Base-by-base conservation (phyloP, 2,329 filamentous ascomycete species). In the Fusarium continuum region DNA sequence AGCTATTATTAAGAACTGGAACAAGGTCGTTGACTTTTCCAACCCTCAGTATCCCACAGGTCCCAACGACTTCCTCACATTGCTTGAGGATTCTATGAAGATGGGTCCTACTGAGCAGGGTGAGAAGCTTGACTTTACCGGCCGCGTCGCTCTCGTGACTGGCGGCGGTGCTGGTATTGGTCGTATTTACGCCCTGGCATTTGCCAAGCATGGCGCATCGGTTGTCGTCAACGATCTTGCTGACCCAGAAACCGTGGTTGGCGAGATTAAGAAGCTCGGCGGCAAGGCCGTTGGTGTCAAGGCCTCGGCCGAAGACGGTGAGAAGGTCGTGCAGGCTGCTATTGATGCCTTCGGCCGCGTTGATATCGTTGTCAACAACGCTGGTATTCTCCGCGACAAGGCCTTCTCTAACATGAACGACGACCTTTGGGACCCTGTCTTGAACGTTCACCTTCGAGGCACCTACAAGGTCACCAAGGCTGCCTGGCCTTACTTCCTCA, bases 351-450 rank as follows among this genome's bases (percentile, higher is more conserved):
- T 91, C 76, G 95, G 95, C 71, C 91, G 95, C 71, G 86, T 99
- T 71, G 95, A 99, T 75, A 93, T 99, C 64, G 79, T 99, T 65
- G 85, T 99, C 82, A 99, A 99, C 88, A 99, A 99, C 74, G 95
- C 95, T 48, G 95, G 95, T 73, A 99, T 99, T 70, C 88, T 99
- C 49, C 89, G 95, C 43, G 95, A 99, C 83, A 98, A 97, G 87
- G 93, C 95, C 34, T 99, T 99, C 78, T 85, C 85, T 78, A 98
- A 98, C 83, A 97, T 99, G 94, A 91, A 93, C 59, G 95, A 99
- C 75, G 89, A 87, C 73, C 85, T 93, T 73, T 99, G 95, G 93
- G 88, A 97, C 72, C 86, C 91, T 53, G 93, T 99, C 72, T 79
- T 98, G 80, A 91, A 93, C 71, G 93, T 98, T 52, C 95, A 99